Conservation (phyloP, 2,329 filamentous ascomycete species). For the Mycosphaerella sp. region DNA sequence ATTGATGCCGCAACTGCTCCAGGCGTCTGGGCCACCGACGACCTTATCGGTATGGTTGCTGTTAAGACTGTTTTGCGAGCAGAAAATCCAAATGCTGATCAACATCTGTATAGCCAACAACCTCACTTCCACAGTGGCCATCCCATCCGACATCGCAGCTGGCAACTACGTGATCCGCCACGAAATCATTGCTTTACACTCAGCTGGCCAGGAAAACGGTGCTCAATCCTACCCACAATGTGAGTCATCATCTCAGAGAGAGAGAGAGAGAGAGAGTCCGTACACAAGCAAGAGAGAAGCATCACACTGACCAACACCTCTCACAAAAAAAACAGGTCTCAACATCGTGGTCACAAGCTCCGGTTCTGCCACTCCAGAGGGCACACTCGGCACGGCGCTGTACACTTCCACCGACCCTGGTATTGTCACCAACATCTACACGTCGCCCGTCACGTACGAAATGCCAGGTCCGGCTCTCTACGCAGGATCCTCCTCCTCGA, state of each 20-base stretch:
- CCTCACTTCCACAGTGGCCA: constrained; percentile 45
- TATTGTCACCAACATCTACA: constrained; percentile 56
- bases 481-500: background rate
- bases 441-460: constrained; percentile 40
- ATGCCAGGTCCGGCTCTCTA: constrained; percentile 46
- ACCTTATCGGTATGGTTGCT: constrained; percentile 41
- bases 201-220: constrained; percentile 40
- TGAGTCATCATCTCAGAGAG: constrained; percentile 2
- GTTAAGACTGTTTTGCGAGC: too few species aligned
- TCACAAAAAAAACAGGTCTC: constrained; percentile 44
- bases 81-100: background rate
- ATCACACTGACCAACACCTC: too few species aligned
- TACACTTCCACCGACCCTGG: constrained; percentile 55
- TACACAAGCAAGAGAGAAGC: too few species aligned
- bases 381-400: constrained; percentile 48
- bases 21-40: constrained; percentile 52
- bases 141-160: constrained; percentile 48
- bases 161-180: constrained; percentile 57
- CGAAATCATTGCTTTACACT: constrained; percentile 57
- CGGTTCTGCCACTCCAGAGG: constrained; percentile 43
- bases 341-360: constrained; percentile 55
- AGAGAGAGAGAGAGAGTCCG: too few species aligned
- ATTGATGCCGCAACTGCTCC: constrained; percentile 36
- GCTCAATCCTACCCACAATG: constrained; percentile 41
- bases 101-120: constrained; percentile 32